A percentile compares a stretch with the other conserved stretches of the same genome.
phyloP scores from a whole-genome alignment of 169 alveolate species.

The Plasmodium yoelii region DNA sequence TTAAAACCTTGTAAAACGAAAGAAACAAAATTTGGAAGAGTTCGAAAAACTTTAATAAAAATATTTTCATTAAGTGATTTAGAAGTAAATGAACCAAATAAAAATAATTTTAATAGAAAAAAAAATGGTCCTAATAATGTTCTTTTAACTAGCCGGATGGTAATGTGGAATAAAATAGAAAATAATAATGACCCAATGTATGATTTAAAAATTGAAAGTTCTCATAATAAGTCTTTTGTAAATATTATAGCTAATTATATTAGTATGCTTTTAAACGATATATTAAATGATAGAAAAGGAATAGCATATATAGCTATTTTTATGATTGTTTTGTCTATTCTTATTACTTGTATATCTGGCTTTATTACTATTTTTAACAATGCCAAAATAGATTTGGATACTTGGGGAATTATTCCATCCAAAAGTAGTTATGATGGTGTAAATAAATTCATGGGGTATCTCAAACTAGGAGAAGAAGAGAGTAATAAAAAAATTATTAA shows the following conservation, averaged over 20 bases:
- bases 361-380: slow-evolving; percentile 33
- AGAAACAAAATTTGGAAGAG: slow-evolving; percentile 39
- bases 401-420: slow-evolving; percentile 15
- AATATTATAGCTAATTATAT: slow-evolving; percentile 7
- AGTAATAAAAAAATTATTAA: background rate
- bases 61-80: slow-evolving; percentile 47
- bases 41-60: slow-evolving; percentile 19
- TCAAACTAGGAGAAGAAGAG: slow-evolving; percentile 20
- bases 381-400: background rate
- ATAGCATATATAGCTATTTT: slow-evolving; percentile 58
- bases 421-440: slow-evolving; percentile 56
- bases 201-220: slow-evolving; percentile 63
- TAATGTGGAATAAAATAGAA: slow-evolving; percentile 73
- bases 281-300: slow-evolving; percentile 69
- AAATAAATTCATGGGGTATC: slow-evolving; percentile 44
- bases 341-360: slow-evolving; percentile 66
- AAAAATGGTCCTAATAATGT: background rate
- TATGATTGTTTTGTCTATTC: slow-evolving; percentile 46
- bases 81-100: background rate
- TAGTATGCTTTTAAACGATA: slow-evolving; percentile 26
- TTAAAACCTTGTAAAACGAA: slow-evolving; percentile 54
- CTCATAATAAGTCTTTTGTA: slow-evolving; percentile 30
- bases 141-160: slow-evolving; percentile 59
- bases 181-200: slow-evolving; percentile 59
- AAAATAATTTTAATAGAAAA: background rate